These are phyloP conservation scores for Gastroboletus turbinatus DNA, from an alignment of 1,284 basidiomycete species.

Conservation along the genomic window DNA sequence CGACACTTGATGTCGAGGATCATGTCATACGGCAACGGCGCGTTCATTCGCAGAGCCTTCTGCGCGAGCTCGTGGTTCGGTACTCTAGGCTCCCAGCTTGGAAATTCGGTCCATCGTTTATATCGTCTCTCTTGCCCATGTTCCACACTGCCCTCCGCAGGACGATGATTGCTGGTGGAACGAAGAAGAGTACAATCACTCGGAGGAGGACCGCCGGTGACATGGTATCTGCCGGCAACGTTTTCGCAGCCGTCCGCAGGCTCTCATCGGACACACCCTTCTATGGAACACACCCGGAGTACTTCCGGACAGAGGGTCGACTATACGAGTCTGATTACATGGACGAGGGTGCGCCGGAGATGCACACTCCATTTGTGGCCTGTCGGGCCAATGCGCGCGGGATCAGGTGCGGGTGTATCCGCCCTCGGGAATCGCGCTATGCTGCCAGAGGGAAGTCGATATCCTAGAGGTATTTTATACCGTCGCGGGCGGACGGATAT, in stretches of 20 bases:
- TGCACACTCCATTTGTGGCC: background rate
- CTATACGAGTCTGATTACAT: background rate
- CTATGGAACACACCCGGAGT: background rate
- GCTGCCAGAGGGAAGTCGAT: too few relatives aligned
- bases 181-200: too few relatives aligned
- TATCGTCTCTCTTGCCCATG: background rate
- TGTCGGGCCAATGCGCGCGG: background rate
- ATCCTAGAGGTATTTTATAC: too few relatives aligned
- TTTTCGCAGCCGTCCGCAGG: too few relatives aligned
- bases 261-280: background rate
- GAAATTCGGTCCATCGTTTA: background rate
- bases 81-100: background rate
- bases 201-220: too few relatives aligned
- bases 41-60: background rate
- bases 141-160: background rate
- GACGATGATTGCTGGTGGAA: too few relatives aligned
- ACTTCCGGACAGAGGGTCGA: background rate
- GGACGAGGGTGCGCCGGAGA: background rate
- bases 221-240: background rate
- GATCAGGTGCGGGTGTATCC: background rate
- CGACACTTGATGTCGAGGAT: background rate
- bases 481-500: too few relatives aligned
- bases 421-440: too few relatives aligned
- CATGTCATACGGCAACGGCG: background rate
- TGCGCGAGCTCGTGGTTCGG: background rate